These are phyloP conservation scores for Penicillium paradoxum DNA, from an alignment of 495 filamentous ascomycete genomes.

Conservation along the genomic window DNA sequence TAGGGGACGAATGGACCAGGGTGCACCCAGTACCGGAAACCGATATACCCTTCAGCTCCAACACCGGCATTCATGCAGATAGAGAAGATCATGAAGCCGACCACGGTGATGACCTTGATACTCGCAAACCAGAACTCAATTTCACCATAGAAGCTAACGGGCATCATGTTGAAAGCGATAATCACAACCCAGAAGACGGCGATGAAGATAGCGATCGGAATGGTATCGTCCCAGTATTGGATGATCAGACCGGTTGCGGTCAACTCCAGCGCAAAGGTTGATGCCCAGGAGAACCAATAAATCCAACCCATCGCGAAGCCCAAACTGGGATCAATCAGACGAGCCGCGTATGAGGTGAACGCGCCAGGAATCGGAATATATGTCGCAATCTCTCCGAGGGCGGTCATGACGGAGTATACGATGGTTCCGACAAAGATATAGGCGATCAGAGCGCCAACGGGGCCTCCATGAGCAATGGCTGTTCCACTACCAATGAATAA, in stretches of 20 bases:
- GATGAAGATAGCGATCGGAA: slow-evolving; percentile 67
- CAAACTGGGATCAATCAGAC: slow-evolving; percentile 67
- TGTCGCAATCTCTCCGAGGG: slow-evolving; percentile 67
- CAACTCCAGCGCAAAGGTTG: slow-evolving; percentile 71
- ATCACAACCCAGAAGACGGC: slow-evolving; percentile 71
- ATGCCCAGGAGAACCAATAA: slow-evolving; percentile 58
- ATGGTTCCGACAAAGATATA: slow-evolving; percentile 60
- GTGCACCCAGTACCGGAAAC: slow-evolving; percentile 63
- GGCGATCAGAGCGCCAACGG: slow-evolving; percentile 64
- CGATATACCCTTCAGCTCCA: slow-evolving; percentile 52
- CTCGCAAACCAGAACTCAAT: slow-evolving; percentile 64
- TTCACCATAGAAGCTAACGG: slow-evolving; percentile 54
- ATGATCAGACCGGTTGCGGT: slow-evolving; percentile 70
- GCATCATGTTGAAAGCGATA: slow-evolving; percentile 60
- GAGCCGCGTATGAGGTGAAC: slow-evolving; percentile 68
- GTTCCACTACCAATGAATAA: slow-evolving; percentile 72
- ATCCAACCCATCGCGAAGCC: slow-evolving; percentile 83
- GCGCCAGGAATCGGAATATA: slow-evolving; percentile 73
- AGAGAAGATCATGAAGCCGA: slow-evolving; percentile 62
- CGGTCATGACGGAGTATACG: slow-evolving; percentile 55
- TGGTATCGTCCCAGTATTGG: slow-evolving; percentile 61
- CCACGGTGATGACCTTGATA: slow-evolving; percentile 60
- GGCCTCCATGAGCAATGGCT: slow-evolving; percentile 61
- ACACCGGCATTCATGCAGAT: slow-evolving; percentile 63
- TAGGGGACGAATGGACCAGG: slow-evolving; percentile 63